These are phyloP conservation scores for Eimeria sp. DNA, from an alignment of 169 alveolate genomes.

Conservation along the genomic window DNA sequence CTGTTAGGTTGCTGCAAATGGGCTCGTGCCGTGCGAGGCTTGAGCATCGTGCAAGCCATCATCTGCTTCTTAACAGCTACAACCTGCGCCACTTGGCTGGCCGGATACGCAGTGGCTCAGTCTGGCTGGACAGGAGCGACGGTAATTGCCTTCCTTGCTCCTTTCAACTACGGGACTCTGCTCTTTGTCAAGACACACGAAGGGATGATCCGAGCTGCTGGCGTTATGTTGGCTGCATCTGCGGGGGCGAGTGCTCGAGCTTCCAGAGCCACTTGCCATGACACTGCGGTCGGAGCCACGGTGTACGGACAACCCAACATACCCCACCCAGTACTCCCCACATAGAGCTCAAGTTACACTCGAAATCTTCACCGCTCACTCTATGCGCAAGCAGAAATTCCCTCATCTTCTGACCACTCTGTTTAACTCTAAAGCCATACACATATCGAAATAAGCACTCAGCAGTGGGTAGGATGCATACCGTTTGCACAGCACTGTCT, in stretches of 20 bases:
- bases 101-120: conserved; percentile 61
- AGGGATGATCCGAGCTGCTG: conserved; percentile 40
- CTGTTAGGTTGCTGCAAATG: conserved; percentile 65
- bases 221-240: conserved; percentile 43
- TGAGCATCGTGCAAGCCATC: conserved; percentile 54
- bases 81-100: conserved; percentile 29
- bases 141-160: not conserved
- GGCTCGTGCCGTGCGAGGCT: conserved; percentile 37
- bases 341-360: not conserved
- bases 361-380: not conserved
- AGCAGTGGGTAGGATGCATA: not conserved
- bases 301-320: conserved; percentile 14
- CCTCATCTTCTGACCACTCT: not conserved
- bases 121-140: not conserved
- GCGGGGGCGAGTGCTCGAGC: conserved; percentile 42
- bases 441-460: not conserved
- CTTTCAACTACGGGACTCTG: conserved; percentile 66
- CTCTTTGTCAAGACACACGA: conserved; percentile 60
- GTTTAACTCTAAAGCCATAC: not conserved
- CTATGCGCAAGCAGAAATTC: not conserved
- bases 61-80: conserved; percentile 8
- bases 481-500: not conserved
- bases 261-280: conserved; percentile 71
- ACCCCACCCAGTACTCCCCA: not conserved
- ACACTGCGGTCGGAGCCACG: conserved; percentile 56